phyloP scores from a whole-genome alignment of 2,329 filamentous ascomycete genomes.

The Cytospora mali region DNA sequence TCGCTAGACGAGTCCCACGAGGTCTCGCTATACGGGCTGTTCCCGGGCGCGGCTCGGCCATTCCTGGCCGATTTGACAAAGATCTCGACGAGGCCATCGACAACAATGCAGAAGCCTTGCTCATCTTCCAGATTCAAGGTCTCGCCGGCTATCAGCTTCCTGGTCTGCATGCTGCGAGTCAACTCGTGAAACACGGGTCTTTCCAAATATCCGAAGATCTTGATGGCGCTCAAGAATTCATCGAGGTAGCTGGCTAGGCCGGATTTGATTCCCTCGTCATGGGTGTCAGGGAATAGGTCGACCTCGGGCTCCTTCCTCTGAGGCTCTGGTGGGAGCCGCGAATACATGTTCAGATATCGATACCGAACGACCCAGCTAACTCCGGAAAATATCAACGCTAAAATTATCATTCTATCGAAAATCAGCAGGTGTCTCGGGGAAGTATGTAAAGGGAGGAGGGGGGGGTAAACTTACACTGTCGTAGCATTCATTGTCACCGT shows the following conservation, averaged over 20 bases:
- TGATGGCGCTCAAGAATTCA: constrained; percentile 97
- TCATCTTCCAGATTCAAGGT: constrained; percentile 95
- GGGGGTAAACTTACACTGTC: constrained; percentile 67
- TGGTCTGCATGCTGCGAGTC: constrained; percentile 96
- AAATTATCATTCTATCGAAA: constrained; percentile 67
- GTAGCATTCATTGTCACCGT: constrained; percentile 99
- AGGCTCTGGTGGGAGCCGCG: constrained; percentile 87
- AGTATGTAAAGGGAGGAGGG: constrained; percentile 11
- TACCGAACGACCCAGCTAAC: constrained; percentile 94
- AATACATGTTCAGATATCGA: constrained; percentile 96
- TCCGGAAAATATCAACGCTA: constrained; percentile 76
- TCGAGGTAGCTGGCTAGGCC: constrained; percentile 95
- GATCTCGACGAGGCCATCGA: constrained; percentile 94
- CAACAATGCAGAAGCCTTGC: constrained; percentile 96
- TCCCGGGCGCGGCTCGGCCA: constrained; percentile 45
- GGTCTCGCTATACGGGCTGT: constrained; percentile 45
- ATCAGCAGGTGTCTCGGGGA: constrained; percentile 27
- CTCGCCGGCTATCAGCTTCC: constrained; percentile 93
- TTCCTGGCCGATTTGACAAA: constrained; percentile 87
- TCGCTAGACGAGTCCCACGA: constrained; percentile 52
- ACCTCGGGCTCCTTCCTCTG: constrained; percentile 95
- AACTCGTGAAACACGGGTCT: constrained; percentile 96
- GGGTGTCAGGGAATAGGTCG: constrained; percentile 90
- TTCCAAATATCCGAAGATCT: constrained; percentile 97
- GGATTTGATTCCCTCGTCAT: constrained; percentile 86